A percentile compares a stretch with the other conserved stretches of the same genome.
phyloP scores from a whole-genome alignment of 805 yeast species.

The Priceomyces melissophilus region DNA sequence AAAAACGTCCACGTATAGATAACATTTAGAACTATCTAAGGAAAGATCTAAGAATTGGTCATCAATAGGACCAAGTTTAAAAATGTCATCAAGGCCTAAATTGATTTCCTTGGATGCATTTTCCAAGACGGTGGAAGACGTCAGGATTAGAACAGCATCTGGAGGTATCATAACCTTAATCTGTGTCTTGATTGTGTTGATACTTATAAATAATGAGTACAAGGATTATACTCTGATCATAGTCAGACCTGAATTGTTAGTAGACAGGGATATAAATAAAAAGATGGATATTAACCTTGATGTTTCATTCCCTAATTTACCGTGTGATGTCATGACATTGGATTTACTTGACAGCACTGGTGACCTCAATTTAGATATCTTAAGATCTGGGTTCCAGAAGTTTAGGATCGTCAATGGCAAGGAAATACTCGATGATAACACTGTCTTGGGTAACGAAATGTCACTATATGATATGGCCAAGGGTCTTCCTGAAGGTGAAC shows the following conservation, averaged over 20 bases:
- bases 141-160: conserved; percentile 77
- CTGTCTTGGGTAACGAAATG: conserved; percentile 19
- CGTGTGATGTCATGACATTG: conserved; percentile 77
- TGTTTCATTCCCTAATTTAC: conserved; percentile 76
- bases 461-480: conserved; percentile 29
- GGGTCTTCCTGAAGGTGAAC: conserved; percentile 27
- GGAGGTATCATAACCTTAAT: conserved; percentile 86
- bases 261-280: conserved; percentile 76
- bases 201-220: conserved; percentile 74
- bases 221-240: conserved; percentile 63
- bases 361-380: conserved; percentile 71
- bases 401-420: conserved; percentile 46
- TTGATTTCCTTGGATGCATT: conserved; percentile 80
- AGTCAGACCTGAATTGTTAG: conserved; percentile 79
- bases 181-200: conserved; percentile 57
- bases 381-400: conserved; percentile 68
- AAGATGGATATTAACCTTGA: conserved; percentile 78
- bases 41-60: too few species aligned
- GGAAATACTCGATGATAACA: conserved; percentile 28
- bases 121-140: conserved; percentile 91
- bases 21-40: too few species aligned
- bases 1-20: too few species aligned
- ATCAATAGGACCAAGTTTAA: neutral
- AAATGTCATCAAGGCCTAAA: conserved; percentile 28
- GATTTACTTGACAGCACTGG: conserved; percentile 91